Evolutionary conservation across 345 rosid genomes (phyloP), one percentile per base, ranked within the genome.

Genomic region (Arabidopsis suecica): DNA sequence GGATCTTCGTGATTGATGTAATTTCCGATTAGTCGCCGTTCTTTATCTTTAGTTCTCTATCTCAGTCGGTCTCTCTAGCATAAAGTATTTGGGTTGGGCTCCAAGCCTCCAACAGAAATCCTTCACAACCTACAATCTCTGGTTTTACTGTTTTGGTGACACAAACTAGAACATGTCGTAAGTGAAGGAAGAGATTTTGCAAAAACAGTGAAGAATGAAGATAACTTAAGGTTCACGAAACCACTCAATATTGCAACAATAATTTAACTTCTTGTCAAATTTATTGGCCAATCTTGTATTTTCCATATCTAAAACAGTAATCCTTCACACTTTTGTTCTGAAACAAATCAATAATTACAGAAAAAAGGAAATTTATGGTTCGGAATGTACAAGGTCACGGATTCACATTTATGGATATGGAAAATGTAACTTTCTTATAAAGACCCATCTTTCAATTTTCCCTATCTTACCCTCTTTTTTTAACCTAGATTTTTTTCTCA

Each of bases 351-450:
- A 67, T 47, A 49, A 67, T 47, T 22, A 13, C 12, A 47, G 49
- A 65, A 68, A 20, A 68, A 25, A 16, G 20, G 74, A 61, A 51
- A 75, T 32, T 49, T 69, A 76, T 61, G 70, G 80, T 54, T 69
- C 71, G 75, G 60, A 69, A 62, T 76, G 70, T 69, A 62, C 65
- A 76, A 76, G 53, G 34, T 76, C 71, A 76, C 80, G 75, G 65
- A 45, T 55, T 54, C 13, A 53, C 57, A 76, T 69, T 62, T 53
- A 64, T 63, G 61, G 56, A 53, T 16, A 55, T 61, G 42, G 16
- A 25, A 50, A 67, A 50, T 47, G 67, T 59, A 20, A n/a, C 6
- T 22, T 32, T 54, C 5, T 5, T 6, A 65, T 56, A 74, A 65
- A 70, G 65, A 56, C 67, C 71, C 60, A 64, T 36, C 36, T 37